Percentiles rank a stretch among this genome's conserved stretches.
These are phyloP conservation scores for Gardenia jasminoides DNA, from an alignment of 257 asterid genomes.

Conservation along the genomic window DNA sequence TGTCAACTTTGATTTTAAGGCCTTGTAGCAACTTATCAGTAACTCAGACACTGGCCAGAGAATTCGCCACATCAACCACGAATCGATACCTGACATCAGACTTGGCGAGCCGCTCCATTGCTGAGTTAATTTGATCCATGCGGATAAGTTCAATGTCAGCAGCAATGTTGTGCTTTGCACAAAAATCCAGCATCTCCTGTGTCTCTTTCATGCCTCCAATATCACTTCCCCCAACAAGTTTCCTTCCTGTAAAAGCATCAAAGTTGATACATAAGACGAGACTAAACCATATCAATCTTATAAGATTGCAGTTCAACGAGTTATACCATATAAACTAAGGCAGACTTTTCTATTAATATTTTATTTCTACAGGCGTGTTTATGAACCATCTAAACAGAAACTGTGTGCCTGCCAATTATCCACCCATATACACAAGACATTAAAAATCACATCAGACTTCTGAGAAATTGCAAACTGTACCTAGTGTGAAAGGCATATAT, in stretches of 20 bases:
- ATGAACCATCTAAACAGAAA: neutral
- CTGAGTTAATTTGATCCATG: slow-evolving; percentile 41
- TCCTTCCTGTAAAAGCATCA: slow-evolving; percentile 36
- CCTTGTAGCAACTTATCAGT: neutral
- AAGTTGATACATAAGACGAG: neutral
- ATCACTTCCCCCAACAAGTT: slow-evolving; percentile 58
- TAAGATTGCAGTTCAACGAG: neutral
- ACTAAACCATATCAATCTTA: neutral
- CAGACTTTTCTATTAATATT: neutral
- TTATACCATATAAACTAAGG: neutral
- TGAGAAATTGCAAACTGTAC: too few species aligned
- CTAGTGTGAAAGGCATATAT: neutral
- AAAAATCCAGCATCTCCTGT: slow-evolving; percentile 67
- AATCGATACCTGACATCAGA: slow-evolving; percentile 66
- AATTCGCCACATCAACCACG: slow-evolving; percentile 57
- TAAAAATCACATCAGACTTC: neutral
- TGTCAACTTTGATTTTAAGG: neutral
- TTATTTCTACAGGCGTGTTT: neutral
- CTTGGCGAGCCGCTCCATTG: slow-evolving; percentile 59
- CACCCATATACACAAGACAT: neutral
- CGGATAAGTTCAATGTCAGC: slow-evolving; percentile 54
- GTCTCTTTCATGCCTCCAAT: slow-evolving; percentile 67
- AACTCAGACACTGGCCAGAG: slow-evolving; percentile 24
- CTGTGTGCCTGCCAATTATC: neutral
- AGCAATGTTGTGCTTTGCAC: slow-evolving; percentile 52